A percentile compares a stretch with the other conserved stretches of the same genome.
phyloP scores from a whole-genome alignment of 345 rosid species.

The Conringia planisiliqua region DNA sequence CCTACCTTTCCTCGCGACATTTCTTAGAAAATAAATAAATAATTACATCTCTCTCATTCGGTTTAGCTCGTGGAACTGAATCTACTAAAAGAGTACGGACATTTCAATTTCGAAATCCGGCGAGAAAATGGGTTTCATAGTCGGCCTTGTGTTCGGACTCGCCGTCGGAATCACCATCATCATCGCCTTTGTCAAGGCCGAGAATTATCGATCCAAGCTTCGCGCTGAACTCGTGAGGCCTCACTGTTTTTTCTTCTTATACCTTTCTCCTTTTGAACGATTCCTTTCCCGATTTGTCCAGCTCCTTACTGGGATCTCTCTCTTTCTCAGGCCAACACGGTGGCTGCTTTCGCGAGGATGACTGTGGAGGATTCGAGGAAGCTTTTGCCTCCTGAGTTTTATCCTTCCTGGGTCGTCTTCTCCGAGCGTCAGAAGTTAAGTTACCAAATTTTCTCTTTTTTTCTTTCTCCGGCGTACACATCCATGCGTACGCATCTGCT shows the following conservation, averaged over 20 bases:
- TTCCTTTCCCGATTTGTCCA: not conserved
- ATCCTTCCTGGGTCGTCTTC: conserved; percentile 98
- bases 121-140: conserved; percentile 55
- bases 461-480: not conserved
- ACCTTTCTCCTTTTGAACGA: not conserved
- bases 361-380: conserved; percentile 88
- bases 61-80: conserved; percentile 1
- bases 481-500: not conserved
- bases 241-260: not conserved
- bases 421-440: conserved; percentile 88
- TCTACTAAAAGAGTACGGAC: conserved; percentile 9
- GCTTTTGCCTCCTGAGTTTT: conserved; percentile 71
- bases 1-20: not conserved
- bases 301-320: not conserved
- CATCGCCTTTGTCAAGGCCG: conserved; percentile 70
- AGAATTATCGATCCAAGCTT: conserved; percentile 80
- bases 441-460: not conserved
- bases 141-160: conserved; percentile 69
- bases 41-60: not conserved
- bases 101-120: conserved; percentile 1
- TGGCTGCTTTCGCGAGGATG: conserved; percentile 97
- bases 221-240: conserved; percentile 72
- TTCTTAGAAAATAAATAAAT: not conserved
- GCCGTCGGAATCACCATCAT: conserved; percentile 61
- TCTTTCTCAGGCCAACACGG: conserved; percentile 59